A percentile compares a stretch with the other conserved stretches of the same genome.
These are phyloP conservation scores for Auriscalpium vulgare DNA, from an alignment of 768 basidiomycete species.

Conservation along the genomic window DNA sequence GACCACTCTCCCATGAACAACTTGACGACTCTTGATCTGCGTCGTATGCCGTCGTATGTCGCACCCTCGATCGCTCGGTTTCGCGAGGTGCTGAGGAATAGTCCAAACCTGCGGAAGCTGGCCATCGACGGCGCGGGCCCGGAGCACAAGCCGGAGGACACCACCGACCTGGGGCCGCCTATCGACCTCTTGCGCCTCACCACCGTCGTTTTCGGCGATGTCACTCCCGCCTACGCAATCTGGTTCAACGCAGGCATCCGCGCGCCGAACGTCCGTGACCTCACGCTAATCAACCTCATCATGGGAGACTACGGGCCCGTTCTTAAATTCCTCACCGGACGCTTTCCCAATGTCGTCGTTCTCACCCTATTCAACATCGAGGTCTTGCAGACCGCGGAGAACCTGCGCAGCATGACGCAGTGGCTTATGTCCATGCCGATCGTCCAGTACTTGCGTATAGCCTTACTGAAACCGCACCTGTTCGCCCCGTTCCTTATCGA, in stretches of 20 bases:
- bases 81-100: conserved; percentile 37
- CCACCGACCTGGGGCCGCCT: conserved; percentile 24
- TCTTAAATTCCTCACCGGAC: conserved; percentile 36
- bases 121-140: conserved; percentile 61
- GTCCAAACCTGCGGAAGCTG: conserved; percentile 41
- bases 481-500: neutral
- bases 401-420: conserved; percentile 28
- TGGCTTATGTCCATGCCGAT: conserved; percentile 56
- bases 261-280: conserved; percentile 49
- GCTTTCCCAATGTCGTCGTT: conserved; percentile 44
- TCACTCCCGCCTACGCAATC: conserved; percentile 38
- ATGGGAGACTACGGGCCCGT: conserved; percentile 46
- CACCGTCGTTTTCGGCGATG: conserved; percentile 50
- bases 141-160: conserved; percentile 19
- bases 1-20: conserved; percentile 35
- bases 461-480: neutral
- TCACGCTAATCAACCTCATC: conserved; percentile 48
- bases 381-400: conserved; percentile 20
- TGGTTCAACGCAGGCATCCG: conserved; percentile 40
- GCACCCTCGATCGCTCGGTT: conserved; percentile 45
- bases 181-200: conserved; percentile 42
- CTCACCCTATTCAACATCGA: conserved; percentile 45
- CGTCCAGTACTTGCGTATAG: conserved; percentile 24
- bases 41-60: conserved; percentile 46
- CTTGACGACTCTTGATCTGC: conserved; percentile 58